Evolutionary conservation across 805 yeast genomes (phyloP), one percentile per base, ranked within the genome.

Genomic region (Dipodascus geniculatus): DNA sequence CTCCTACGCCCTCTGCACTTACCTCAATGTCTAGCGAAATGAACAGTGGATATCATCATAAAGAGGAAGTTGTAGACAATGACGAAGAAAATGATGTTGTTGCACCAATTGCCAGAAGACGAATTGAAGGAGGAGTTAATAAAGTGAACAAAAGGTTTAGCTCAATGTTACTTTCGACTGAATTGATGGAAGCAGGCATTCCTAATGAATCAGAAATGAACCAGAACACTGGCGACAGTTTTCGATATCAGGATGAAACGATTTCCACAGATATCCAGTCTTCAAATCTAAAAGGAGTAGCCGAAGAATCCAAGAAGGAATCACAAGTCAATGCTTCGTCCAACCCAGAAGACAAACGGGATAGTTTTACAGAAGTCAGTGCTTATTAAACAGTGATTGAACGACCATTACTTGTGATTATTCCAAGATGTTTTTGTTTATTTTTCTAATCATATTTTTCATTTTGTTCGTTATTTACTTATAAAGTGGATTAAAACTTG

Each of bases 331-430:
- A 31, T 20, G 54, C 42, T 20, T 42, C 14, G 19, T 28, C 22
- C 19, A 49, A 23, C 11, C 22, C 23, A 24, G 50, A 47, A 24
- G 35, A 52, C 47, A 58, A 58, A 48, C 50, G 63, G 19, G 63
- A 60, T 54, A 57, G 60, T 49, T 55, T 58, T 44, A 55, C 63
- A 17, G 63, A 58, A 44, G 63, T 60, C 42, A 60, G 63, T 50
- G 63, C 63, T 20, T 60, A 60, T 49, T 59, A 52, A 56, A 17
- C 19, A 28, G 33, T 11, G n/a, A 28, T 28, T 28, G 33, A 28
- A 28, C 33, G 33, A 28, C 9, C 6, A 28, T 6, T 6, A 28
- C n/a, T n/a, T n/a, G n/a, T n/a, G 33, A 11, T 11, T 9, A 38
- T 11, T 11, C 11, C 4, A 38, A 17, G 19, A 6, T 14, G 44